Conservation (phyloP, 2,329 filamentous ascomycete species). For the Cryphonectria naterciae region DNA sequence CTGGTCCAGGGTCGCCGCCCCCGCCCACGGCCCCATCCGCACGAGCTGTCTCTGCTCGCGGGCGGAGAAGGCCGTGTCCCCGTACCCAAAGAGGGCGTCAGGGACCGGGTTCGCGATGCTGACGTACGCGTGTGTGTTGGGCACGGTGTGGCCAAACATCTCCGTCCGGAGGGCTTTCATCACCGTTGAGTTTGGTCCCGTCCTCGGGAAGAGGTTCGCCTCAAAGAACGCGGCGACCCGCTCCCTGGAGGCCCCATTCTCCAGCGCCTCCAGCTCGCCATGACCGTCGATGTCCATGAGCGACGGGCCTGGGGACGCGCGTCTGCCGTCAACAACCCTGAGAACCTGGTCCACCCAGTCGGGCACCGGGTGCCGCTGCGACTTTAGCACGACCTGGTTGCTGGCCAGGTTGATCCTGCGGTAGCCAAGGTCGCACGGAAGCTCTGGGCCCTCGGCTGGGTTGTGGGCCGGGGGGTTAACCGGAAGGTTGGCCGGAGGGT, state of each 20-base stretch:
- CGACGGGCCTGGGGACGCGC: too few species aligned
- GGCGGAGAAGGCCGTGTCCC: conserved; percentile 24
- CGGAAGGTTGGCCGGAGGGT: too few species aligned
- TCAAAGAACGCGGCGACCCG: background rate
- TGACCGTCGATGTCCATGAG: too few species aligned
- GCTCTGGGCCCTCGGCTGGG: too few species aligned
- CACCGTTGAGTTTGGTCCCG: background rate
- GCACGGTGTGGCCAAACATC: conserved; percentile 28
- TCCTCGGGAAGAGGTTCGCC: background rate
- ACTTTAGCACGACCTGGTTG: too few species aligned
- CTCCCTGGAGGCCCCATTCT: background rate
- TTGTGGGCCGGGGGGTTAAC: too few species aligned
- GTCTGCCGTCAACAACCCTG: too few species aligned
- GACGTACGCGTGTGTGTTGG: conserved; percentile 29
- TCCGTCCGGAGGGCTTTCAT: background rate
- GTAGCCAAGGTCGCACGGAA: too few species aligned
- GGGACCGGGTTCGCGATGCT: conserved; percentile 33
- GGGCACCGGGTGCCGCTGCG: too few species aligned
- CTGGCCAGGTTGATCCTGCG: too few species aligned
- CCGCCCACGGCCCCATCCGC: conserved; percentile 30
- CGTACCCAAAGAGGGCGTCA: conserved; percentile 35
- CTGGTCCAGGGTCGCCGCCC: conserved; percentile 30
- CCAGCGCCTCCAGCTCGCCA: background rate
- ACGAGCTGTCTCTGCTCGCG: conserved; percentile 32
- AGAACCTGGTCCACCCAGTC: too few species aligned